Evolutionary conservation across 352 stramenopile genomes (phyloP).

Genomic region (Plasmopara halstedii): DNA sequence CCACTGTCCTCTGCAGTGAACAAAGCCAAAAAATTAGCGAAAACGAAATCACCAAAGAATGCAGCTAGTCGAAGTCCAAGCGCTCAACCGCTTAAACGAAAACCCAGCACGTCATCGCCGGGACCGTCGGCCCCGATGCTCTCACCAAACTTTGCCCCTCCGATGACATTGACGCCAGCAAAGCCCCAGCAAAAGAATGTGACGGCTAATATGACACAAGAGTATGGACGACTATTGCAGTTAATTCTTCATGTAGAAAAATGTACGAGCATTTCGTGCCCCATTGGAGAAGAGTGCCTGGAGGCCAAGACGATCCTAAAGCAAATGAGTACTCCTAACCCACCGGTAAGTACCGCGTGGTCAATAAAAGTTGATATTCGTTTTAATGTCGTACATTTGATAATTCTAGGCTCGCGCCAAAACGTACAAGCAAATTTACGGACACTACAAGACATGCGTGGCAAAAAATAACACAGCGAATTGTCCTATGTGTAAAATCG

Average conservation of each 20-base stretch:
- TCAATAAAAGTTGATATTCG: neutral
- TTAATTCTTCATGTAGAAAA: slow-evolving; percentile 83
- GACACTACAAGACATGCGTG: slow-evolving; percentile 75
- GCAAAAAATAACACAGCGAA: slow-evolving; percentile 72
- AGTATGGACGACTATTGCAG: slow-evolving; percentile 80
- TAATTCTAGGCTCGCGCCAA: slow-evolving; percentile 48
- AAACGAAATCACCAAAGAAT: slow-evolving; percentile 57
- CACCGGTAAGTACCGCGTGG: slow-evolving; percentile 33
- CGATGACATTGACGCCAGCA: slow-evolving; percentile 1
- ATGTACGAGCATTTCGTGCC: slow-evolving; percentile 50
- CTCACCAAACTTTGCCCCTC: slow-evolving; percentile 3
- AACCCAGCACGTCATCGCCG: slow-evolving; percentile 13
- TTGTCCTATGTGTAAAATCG: slow-evolving; percentile 83
- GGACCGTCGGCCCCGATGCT: slow-evolving; percentile 15
- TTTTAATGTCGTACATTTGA: neutral
- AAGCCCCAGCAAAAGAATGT: slow-evolving; percentile 36
- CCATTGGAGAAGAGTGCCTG: slow-evolving; percentile 62
- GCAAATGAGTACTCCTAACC: slow-evolving; percentile 62
- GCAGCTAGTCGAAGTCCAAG: slow-evolving; percentile 20
- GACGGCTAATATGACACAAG: slow-evolving; percentile 60
- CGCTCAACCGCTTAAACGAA: slow-evolving; percentile 12
- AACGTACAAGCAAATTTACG: slow-evolving; percentile 82
- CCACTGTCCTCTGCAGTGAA: slow-evolving; percentile 56
- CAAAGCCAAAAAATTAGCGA: slow-evolving; percentile 57
- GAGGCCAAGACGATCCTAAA: slow-evolving; percentile 71